Evolutionary conservation across 495 filamentous ascomycete species (phyloP).

Genomic region (Daldinia concentrica): DNA sequence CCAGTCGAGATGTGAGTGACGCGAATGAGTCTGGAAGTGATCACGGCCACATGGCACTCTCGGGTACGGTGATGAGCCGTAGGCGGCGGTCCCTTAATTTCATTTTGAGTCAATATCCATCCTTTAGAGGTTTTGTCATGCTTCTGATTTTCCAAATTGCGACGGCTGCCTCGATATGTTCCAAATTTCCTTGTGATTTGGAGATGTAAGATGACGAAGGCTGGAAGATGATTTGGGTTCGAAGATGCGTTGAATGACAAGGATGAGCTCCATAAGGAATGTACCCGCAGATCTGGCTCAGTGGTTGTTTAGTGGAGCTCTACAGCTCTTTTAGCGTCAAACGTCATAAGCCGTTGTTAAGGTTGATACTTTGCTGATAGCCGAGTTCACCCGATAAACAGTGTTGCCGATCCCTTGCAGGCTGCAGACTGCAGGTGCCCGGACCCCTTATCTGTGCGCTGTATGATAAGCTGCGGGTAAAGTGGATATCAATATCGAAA

Average conservation of each 20-base stretch:
- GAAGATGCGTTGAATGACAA: not conserved
- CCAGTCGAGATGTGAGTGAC: conserved; percentile 20
- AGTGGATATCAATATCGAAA: not conserved
- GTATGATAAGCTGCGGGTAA: not conserved
- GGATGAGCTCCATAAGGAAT: conserved; percentile 3
- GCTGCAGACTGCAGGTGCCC: not conserved
- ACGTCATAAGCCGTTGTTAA: conserved; percentile 6
- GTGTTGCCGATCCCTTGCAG: not conserved
- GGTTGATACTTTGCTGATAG: not conserved
- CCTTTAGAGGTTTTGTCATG: not conserved
- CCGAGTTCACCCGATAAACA: conserved; percentile 1
- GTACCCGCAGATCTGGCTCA: conserved; percentile 30
- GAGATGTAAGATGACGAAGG: conserved; percentile 15
- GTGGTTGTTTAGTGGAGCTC: conserved; percentile 20
- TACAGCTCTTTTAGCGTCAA: not conserved
- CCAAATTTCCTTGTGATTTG: conserved; percentile 3
- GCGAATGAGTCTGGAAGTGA: conserved; percentile 28
- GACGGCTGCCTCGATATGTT: conserved; percentile 1
- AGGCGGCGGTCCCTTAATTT: conserved; percentile 22
- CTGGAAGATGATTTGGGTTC: not conserved
- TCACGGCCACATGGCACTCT: conserved; percentile 28
- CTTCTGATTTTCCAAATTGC: conserved; percentile 9
- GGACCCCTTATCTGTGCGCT: not conserved
- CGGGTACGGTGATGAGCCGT: conserved; percentile 24
- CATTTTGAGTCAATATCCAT: not conserved